Percentiles rank a stretch among this genome's conserved stretches.
Conservation (phyloP, 140 eudicot genomes). For the Senecio squalidus region DNA sequence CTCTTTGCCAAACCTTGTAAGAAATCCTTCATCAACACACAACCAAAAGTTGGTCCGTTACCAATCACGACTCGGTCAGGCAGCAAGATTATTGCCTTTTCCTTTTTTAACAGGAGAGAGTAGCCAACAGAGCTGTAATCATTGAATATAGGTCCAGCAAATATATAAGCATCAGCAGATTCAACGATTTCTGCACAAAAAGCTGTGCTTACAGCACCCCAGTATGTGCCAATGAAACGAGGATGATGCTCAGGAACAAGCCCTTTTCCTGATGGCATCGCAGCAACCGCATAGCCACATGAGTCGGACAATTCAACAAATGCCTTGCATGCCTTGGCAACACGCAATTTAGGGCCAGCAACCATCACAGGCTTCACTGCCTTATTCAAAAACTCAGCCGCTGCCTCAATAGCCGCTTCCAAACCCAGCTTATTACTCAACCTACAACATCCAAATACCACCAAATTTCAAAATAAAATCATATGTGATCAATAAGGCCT, state of each 20-base stretch:
- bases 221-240: constrained; percentile 71
- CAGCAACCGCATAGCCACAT: constrained; percentile 53
- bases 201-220: constrained; percentile 81
- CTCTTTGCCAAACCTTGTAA: constrained; percentile 46
- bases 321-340: constrained; percentile 47
- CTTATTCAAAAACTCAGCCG: constrained; percentile 60
- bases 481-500: not conserved
- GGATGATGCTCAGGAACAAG: constrained; percentile 68
- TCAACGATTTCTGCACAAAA: constrained; percentile 81
- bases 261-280: constrained; percentile 71
- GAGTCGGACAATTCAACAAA: constrained; percentile 66
- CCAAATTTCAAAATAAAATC: not conserved
- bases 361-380: constrained; percentile 79
- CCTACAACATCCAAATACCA: constrained; percentile 30
- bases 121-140: constrained; percentile 84
- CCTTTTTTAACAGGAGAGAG: constrained; percentile 64
- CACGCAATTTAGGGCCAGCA: constrained; percentile 70
- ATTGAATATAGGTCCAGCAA: constrained; percentile 75
- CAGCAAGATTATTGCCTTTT: constrained; percentile 59
- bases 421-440: constrained; percentile 57
- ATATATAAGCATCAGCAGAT: constrained; percentile 73
- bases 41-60: constrained; percentile 73
- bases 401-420: constrained; percentile 81
- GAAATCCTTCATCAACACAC: constrained; percentile 71
- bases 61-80: constrained; percentile 59